Base-by-base conservation (phyloP, 129 eudicot genomes). In the Rutidosis leptorrhynchoides region DNA sequence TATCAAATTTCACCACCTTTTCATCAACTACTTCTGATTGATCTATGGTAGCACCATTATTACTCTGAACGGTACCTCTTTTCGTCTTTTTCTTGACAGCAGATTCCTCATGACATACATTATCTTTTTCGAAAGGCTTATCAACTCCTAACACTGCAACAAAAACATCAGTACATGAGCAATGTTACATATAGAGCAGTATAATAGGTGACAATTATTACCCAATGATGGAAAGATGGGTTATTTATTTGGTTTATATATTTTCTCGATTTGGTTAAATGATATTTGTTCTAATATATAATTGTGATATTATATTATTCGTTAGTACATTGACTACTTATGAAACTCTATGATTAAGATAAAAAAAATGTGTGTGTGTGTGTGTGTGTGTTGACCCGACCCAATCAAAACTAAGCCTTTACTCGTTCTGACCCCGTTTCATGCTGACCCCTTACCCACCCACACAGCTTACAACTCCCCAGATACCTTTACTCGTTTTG, bases 61-160 rank as follows among this genome's bases (percentile, higher is more conserved):
- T 75, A 64, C 67, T 58, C 16, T 65, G 73, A 65, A 74, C 62
- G 15, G 49, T 58, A 60, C 49, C 75, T 29, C 74, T 85, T 66
- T 82, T 79, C 80, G 79, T 79, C 62, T 79, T 82, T 74, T 82
- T 79, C 64, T 78, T 62, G 43, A 37, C 23, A 52, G 52, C 48
- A 33, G 25, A 58, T 76, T 79, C 83, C 73, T 61, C 68, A 17
- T 67, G 57, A 57, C 21, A 27, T 16, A 57, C 19, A 2, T 17
- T 61, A 66, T 72, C 74, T 60, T 51, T 61, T 64, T 45, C 45
- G 1, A 33, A 70, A 37, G 77, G 56, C 42, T 68, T 82, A 8
- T 37, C 70, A 9, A 22, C 59, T 24, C 37, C 76, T 23, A 74
- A 57, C 42, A 46, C 66, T 22, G 64, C 70, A 74, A 57, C 57